These are phyloP conservation scores for Sicyos edulis DNA, from an alignment of 306 rosid species.

Conservation along the genomic window DNA sequence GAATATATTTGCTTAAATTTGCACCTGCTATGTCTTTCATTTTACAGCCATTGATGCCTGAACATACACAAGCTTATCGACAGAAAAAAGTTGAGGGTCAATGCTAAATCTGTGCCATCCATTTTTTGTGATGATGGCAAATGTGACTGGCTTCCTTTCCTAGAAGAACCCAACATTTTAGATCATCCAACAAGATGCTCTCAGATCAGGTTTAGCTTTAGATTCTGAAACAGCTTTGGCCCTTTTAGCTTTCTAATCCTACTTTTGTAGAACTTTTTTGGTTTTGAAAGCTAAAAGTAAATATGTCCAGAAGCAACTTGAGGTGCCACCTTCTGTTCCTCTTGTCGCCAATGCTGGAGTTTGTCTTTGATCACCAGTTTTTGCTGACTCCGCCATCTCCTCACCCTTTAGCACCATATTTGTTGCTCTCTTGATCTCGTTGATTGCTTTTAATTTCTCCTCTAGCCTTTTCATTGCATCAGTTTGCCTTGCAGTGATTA, in stretches of 20 bases:
- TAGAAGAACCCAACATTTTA: slow-evolving; percentile 1
- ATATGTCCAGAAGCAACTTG: slow-evolving; percentile 22
- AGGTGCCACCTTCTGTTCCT: slow-evolving; percentile 37
- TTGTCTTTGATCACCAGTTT: slow-evolving; percentile 48
- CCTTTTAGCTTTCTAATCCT: not conserved
- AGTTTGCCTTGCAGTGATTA: slow-evolving; percentile 33
- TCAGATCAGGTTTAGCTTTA: slow-evolving; percentile 1
- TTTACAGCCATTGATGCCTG: slow-evolving; percentile 18
- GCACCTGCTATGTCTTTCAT: slow-evolving; percentile 8
- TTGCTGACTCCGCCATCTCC: slow-evolving; percentile 63
- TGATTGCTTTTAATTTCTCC: slow-evolving; percentile 51
- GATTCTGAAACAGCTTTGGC: slow-evolving; percentile 7
- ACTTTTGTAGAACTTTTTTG: not conserved
- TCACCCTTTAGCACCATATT: slow-evolving; percentile 56
- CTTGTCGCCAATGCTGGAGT: slow-evolving; percentile 39
- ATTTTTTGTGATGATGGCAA: slow-evolving; percentile 1
- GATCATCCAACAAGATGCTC: slow-evolving; percentile 19
- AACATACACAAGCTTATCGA: slow-evolving; percentile 11
- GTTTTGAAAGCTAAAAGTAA: slow-evolving; percentile 11
- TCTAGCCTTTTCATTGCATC: slow-evolving; percentile 49
- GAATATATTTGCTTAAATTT: slow-evolving; percentile 17
- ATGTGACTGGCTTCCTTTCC: not conserved
- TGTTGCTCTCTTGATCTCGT: slow-evolving; percentile 57
- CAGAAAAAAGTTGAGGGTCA: not conserved
- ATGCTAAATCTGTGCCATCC: not conserved